phyloP scores from a whole-genome alignment of 2,329 filamentous ascomycete species.

The Aureobasidium sp. region DNA sequence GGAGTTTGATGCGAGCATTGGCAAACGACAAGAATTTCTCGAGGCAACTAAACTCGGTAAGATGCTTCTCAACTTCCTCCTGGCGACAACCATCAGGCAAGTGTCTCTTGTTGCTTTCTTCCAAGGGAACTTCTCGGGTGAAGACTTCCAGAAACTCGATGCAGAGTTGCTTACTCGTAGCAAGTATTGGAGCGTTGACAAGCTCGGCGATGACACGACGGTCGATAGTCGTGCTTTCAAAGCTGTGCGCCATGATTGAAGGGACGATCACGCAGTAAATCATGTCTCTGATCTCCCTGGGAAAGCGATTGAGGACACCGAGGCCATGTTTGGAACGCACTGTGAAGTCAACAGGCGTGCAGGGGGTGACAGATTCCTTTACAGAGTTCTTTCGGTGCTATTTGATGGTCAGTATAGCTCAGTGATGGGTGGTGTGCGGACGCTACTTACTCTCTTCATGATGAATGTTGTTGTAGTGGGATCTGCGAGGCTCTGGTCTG shows the following conservation, averaged over 20 bases:
- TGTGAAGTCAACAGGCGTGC: not conserved
- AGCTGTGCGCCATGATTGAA: not conserved
- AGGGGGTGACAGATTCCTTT: not conserved
- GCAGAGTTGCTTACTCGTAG: not conserved
- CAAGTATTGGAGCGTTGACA: not conserved
- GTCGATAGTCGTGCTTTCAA: not conserved
- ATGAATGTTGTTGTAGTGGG: too few species aligned
- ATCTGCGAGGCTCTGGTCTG: too few species aligned
- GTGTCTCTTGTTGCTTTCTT: not conserved
- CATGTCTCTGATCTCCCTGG: not conserved
- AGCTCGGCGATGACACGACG: not conserved
- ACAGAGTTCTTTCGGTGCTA: not conserved
- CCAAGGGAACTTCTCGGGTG: not conserved
- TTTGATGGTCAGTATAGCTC: not conserved
- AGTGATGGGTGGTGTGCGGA: too few species aligned
- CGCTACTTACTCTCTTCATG: too few species aligned
- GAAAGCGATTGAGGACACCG: not conserved
- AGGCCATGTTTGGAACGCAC: not conserved
- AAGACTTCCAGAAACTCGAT: not conserved
- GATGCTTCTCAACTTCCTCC: too few species aligned
- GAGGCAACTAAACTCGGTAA: too few species aligned
- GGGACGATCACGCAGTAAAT: not conserved
- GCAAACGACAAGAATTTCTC: too few species aligned
- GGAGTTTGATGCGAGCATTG: too few species aligned
- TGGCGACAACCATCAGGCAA: too few species aligned